Conservation (phyloP, 257 asterid genomes). For the Salvia rosmarinus region DNA sequence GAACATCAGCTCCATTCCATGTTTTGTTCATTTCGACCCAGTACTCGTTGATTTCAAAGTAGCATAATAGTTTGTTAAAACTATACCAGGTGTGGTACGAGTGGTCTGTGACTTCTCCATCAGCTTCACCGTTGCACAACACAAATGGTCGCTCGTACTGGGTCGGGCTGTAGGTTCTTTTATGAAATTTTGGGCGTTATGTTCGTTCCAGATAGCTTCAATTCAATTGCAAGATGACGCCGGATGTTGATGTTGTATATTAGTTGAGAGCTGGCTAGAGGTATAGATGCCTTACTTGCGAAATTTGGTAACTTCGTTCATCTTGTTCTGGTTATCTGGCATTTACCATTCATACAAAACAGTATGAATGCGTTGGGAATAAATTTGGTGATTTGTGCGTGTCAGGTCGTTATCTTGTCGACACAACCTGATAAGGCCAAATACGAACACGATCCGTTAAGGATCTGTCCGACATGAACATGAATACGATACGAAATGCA, state of each 20-base stretch:
- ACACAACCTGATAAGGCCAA: too few species aligned
- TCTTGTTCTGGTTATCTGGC: neutral
- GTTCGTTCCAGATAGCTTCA: neutral
- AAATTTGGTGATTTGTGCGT: too few species aligned
- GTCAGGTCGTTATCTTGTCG: too few species aligned
- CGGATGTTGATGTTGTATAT: constrained; percentile 33
- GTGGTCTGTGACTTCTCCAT: constrained; percentile 84
- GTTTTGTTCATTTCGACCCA: neutral
- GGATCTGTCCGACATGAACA: too few species aligned
- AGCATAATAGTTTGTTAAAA: constrained; percentile 1
- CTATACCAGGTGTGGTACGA: constrained; percentile 88
- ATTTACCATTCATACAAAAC: neutral
- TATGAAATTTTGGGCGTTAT: neutral
- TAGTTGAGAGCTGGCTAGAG: constrained; percentile 29
- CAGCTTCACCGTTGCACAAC: constrained; percentile 78
- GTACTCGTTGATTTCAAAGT: neutral
- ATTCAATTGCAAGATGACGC: constrained; percentile 14
- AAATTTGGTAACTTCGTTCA: neutral
- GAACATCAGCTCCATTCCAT: neutral
- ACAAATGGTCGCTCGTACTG: constrained; percentile 91
- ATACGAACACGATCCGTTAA: too few species aligned
- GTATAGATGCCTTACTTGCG: constrained; percentile 2
- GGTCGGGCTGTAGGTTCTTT: constrained; percentile 73
- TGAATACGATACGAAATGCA: too few species aligned
- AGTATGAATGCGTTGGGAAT: neutral